Conservation (phyloP, 2,329 filamentous ascomycete species). For the Curvularia eragrostidis region DNA sequence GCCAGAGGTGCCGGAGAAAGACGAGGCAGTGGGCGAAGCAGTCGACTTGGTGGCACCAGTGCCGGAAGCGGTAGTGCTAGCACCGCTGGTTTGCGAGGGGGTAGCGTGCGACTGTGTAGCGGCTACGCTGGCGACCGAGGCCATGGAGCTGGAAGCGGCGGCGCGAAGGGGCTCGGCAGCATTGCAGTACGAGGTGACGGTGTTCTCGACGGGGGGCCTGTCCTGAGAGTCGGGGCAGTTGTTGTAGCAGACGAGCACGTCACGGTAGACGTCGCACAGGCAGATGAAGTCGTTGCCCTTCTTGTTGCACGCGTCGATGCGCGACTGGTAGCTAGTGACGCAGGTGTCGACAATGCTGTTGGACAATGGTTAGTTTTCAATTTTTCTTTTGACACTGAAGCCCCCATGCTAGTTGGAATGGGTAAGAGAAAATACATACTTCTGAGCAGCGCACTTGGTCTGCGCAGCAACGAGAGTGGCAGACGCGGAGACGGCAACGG, state of each 20-base stretch:
- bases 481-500: constrained; percentile 40
- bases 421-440: constrained; percentile 36
- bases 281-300: constrained; percentile 61
- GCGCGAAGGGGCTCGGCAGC: constrained; percentile 50
- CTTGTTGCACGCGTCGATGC: constrained; percentile 52
- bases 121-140: constrained; percentile 28
- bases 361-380: background rate
- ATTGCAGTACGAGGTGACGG: constrained; percentile 50
- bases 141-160: constrained; percentile 26
- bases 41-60: constrained; percentile 1
- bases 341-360: constrained; percentile 61
- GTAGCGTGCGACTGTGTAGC: constrained; percentile 24
- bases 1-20: constrained; percentile 26
- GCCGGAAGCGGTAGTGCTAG: constrained; percentile 1
- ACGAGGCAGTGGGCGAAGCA: constrained; percentile 11
- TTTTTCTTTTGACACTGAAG: no score
- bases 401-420: no score
- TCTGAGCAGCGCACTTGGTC: constrained; percentile 47
- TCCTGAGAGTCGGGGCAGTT: constrained; percentile 64
- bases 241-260: constrained; percentile 67
- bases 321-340: constrained; percentile 50
- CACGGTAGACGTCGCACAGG: constrained; percentile 63
- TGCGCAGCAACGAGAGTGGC: constrained; percentile 52
- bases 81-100: background rate
- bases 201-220: constrained; percentile 42